Evolutionary conservation across 2,329 filamentous ascomycete genomes (phyloP), one percentile per base, ranked within the genome.

Genomic region (Neurospora sp.): DNA sequence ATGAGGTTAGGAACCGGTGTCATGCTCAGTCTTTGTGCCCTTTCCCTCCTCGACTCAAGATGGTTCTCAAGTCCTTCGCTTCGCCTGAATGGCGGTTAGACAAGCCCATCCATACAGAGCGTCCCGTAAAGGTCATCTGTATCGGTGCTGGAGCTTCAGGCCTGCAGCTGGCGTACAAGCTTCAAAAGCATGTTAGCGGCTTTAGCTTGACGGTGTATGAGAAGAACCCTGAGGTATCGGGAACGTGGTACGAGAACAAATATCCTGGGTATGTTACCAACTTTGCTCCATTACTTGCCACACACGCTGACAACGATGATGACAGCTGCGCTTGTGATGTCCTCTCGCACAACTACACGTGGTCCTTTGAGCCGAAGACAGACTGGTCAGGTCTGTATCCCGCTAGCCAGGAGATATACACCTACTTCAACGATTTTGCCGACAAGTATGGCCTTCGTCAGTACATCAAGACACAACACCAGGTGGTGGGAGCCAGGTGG

Each of bases 121-220:
- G 68, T 42, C 58, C 42, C 28, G 68, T 69, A 68, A 71, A 71
- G 70, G 72, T 80, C 33, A 78, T 85, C 23, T 83, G 81, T 72
- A 76, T 85, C 67, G 84, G 84, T 7, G 83, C 84, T 8, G 84
- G 84, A 17, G 80, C 82, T 4, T 83, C 83, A 3, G 84, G 84
- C 1, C 75, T 85, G 1, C 75, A 81, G 43, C 76, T 84, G 72
- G 83, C 83, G 17, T 84, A 84, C 78, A 85, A 85, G 75, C 76
- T 85, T 8, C 80, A 80, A 70, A 78, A 78, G 38, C 79, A 81
- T 40, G 83, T 85, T 69, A 74, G 74, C 11, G 82, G 84, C 71
- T 83, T 80, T 75, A 78, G 72, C 38, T 69, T 76, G 62, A 71
- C 13, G 15, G 46, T 58, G 23, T 58, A 58, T 58, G 46, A 58